phyloP scores from a whole-genome alignment of 2,329 filamentous ascomycete species.

The Helicocarpus griseus region DNA sequence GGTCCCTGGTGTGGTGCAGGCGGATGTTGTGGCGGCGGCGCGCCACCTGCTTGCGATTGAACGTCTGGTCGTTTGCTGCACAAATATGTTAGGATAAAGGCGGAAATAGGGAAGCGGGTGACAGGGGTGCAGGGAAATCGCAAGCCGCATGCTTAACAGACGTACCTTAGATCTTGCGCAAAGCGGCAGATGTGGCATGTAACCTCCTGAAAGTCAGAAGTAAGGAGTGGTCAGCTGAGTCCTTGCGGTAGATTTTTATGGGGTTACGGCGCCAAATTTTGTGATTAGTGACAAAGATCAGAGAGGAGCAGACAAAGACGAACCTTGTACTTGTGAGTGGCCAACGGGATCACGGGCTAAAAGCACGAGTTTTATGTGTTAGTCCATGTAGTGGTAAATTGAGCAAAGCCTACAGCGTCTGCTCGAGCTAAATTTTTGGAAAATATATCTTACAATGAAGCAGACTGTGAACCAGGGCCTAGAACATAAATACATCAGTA shows the following conservation, averaged over 20 bases:
- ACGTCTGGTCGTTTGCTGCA: constrained; percentile 13
- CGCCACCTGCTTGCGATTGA: constrained; percentile 11
- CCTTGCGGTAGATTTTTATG: neutral
- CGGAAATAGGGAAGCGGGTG: neutral
- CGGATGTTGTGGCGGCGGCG: neutral
- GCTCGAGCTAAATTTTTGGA: neutral
- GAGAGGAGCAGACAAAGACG: constrained; percentile 17
- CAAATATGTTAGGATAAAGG: neutral
- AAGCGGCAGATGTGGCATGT: constrained; percentile 15
- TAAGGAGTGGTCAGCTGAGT: neutral
- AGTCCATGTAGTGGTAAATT: neutral
- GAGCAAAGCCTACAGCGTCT: neutral
- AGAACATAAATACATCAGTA: neutral
- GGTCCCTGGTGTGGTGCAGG: neutral
- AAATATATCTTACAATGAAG: constrained; percentile 18
- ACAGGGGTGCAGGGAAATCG: neutral
- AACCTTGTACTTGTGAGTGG: constrained; percentile 42
- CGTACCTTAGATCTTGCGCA: constrained; percentile 14
- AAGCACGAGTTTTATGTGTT: neutral
- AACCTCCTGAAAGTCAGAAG: constrained; percentile 9
- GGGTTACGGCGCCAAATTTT: neutral
- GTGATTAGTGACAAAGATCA: neutral
- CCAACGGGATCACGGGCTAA: constrained; percentile 24
- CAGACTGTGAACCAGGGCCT: constrained; percentile 29
- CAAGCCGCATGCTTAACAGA: too few relatives aligned